Evolutionary conservation across 176 grass and related monocot species (phyloP), one percentile per base, ranked within the genome.

Genomic region (Lolium rigidum): DNA sequence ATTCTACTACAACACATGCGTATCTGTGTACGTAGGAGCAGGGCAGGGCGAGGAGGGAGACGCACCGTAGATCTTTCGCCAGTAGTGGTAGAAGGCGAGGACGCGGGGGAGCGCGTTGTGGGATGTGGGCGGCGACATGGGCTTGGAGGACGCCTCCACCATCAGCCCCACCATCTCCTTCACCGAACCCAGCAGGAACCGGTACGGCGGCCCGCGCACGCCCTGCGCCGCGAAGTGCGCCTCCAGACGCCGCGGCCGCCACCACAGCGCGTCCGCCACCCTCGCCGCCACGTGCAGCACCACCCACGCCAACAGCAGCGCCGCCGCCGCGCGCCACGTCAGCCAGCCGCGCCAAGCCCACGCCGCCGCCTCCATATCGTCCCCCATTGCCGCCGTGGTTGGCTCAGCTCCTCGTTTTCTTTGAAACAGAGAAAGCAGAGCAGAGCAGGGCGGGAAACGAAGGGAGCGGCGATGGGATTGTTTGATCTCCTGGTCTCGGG

Each of bases 31-130:
- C 31, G 31, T 35, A 35, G 31, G 31, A 35, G 31, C 31, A 35
- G 31, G 31, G 31, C 31, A 35, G 31, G 31, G 70, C 44, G 31
- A 51, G 2, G 67, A 6, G 1, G 44, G 44, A 22, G 7, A 79
- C 76, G 48, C 78, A 97, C 95, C 95, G 84, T 97, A 97, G 82
- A 95, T 97, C 84, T 95, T 97, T 52, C 88, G 75, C 95, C 95
- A 97, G 80, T 97, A 92, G 89, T 93, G 92, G 88, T 97, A 97
- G 87, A 97, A 97, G 70, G 92, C 82, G 82, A 97, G 95, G 60
- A 97, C 95, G 51, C 95, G 85, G 44, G 92, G 95, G 55, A 97
- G 89, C n/a, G 93, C 91, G 84, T 95, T 87, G 85, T 97, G 92
- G 13, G 92, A 91, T 80, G 83, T 91, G 28, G 89, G 79, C n/a